Conservation (phyloP, 139 green algal genomes). For the Chlorella sp. region DNA sequence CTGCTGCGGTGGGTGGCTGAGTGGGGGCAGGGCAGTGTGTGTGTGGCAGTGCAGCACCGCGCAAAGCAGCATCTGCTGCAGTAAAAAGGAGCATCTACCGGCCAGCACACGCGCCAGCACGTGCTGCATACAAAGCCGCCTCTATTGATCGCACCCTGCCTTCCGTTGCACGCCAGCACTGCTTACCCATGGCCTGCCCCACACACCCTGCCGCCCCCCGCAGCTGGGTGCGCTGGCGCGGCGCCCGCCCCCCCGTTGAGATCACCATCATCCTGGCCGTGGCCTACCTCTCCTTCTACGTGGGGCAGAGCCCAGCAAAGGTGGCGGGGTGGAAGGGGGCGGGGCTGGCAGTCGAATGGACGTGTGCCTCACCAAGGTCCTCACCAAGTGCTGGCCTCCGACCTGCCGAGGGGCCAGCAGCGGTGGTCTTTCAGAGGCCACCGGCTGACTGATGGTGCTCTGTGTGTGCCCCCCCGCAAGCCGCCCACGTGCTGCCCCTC, state of each 20-base stretch:
- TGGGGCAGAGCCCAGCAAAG: slow-evolving; percentile 63
- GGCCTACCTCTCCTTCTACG: slow-evolving; percentile 85
- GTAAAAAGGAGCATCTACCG: neutral
- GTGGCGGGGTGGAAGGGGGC: neutral
- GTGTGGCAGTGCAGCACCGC: neutral
- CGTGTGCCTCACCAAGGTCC: too few species aligned
- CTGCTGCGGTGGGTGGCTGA: slow-evolving; percentile 47
- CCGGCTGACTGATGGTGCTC: too few species aligned
- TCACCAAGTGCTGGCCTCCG: too few species aligned
- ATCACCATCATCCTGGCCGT: slow-evolving; percentile 74
- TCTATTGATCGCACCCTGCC: neutral
- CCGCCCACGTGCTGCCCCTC: neutral
- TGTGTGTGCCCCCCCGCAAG: too few species aligned
- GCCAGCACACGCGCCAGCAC: too few species aligned
- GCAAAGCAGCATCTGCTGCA: neutral
- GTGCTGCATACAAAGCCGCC: neutral
- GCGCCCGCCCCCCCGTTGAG: slow-evolving; percentile 56
- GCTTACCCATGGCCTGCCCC: neutral
- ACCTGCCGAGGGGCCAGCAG: neutral
- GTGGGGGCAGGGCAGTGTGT: too few species aligned
- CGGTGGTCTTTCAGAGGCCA: neutral
- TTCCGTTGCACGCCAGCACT: neutral
- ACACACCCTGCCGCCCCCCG: neutral
- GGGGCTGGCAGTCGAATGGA: neutral
- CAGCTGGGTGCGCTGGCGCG: slow-evolving; percentile 59